Conservation (phyloP, 2,329 filamentous ascomycete species). For the Cyclaneusma minus region DNA sequence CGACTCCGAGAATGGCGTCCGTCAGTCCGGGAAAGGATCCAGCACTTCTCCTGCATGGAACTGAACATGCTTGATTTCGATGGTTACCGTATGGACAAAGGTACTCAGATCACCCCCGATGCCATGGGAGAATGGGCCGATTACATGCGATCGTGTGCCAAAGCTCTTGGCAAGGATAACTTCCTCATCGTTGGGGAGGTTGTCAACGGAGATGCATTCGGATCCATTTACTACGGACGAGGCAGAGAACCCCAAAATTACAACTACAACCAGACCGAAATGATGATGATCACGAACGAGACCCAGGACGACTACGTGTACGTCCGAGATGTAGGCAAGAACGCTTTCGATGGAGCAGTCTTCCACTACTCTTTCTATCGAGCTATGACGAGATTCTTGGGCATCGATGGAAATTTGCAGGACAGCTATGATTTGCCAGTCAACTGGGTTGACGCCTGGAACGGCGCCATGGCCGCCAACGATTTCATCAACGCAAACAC, state of each 20-base stretch:
- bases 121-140: conserved; percentile 40
- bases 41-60: conserved; percentile 44
- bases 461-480: conserved; percentile 37
- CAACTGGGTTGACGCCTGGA: conserved; percentile 36
- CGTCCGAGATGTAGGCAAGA: conserved; percentile 32
- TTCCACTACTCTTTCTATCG: conserved; percentile 50
- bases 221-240: conserved; percentile 42
- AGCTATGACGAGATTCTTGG: conserved; percentile 45
- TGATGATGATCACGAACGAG: conserved; percentile 28
- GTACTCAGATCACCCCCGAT: conserved; percentile 46
- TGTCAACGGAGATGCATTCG: conserved; percentile 43
- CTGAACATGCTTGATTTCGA: conserved; percentile 47
- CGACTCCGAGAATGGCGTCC: conserved; percentile 48
- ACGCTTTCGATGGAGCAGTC: conserved; percentile 40
- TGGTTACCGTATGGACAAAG: conserved; percentile 52
- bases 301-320: conserved; percentile 26
- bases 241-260: conserved; percentile 43
- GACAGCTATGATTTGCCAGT: conserved; percentile 26
- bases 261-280: conserved; percentile 26
- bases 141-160: conserved; percentile 41
- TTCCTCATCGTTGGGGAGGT: conserved; percentile 50
- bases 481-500: conserved; percentile 45
- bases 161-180: conserved; percentile 38
- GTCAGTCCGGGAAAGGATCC: conserved; percentile 37
- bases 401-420: conserved; percentile 31